Conservation (phyloP, 2,329 filamentous ascomycete genomes). For the Magnaporthiopsis incrustans region DNA sequence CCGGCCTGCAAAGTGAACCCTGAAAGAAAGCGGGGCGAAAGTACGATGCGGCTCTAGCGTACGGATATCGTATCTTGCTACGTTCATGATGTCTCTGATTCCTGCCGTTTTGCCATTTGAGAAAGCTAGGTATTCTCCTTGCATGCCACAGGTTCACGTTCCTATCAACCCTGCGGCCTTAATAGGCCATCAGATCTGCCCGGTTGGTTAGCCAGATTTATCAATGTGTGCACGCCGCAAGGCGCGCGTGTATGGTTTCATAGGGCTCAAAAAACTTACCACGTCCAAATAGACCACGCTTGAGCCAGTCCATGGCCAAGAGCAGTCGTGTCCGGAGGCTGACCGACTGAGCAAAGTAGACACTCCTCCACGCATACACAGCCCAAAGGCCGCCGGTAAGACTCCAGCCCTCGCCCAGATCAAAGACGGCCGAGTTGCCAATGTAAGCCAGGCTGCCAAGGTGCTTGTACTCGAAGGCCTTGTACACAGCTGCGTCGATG, state of each 20-base stretch:
- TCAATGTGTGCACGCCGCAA: neutral
- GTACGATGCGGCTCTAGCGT: neutral
- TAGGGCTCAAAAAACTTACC: slow-evolving; percentile 49
- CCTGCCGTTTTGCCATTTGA: neutral
- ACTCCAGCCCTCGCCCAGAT: slow-evolving; percentile 69
- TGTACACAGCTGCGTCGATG: slow-evolving; percentile 85
- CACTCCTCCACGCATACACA: slow-evolving; percentile 90
- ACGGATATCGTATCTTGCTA: neutral
- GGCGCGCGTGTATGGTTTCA: neutral
- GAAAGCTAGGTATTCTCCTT: neutral
- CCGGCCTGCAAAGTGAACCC: neutral
- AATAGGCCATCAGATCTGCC: slow-evolving; percentile 29
- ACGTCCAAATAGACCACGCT: slow-evolving; percentile 89
- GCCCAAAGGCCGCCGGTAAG: slow-evolving; percentile 79
- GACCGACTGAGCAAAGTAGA: slow-evolving; percentile 97
- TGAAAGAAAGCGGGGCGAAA: neutral
- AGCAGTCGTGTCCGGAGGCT: slow-evolving; percentile 82
- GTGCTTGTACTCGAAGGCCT: slow-evolving; percentile 89
- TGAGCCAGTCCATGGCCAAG: slow-evolving; percentile 98
- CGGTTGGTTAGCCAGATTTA: neutral
- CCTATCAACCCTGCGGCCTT: slow-evolving; percentile 4
- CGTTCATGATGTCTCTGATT: neutral
- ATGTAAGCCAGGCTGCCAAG: slow-evolving; percentile 90
- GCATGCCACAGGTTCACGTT: neutral
- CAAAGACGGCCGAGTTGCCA: slow-evolving; percentile 93